Base-by-base conservation (phyloP, 2,329 filamentous ascomycete genomes). In the Cordyceps farinosa region DNA sequence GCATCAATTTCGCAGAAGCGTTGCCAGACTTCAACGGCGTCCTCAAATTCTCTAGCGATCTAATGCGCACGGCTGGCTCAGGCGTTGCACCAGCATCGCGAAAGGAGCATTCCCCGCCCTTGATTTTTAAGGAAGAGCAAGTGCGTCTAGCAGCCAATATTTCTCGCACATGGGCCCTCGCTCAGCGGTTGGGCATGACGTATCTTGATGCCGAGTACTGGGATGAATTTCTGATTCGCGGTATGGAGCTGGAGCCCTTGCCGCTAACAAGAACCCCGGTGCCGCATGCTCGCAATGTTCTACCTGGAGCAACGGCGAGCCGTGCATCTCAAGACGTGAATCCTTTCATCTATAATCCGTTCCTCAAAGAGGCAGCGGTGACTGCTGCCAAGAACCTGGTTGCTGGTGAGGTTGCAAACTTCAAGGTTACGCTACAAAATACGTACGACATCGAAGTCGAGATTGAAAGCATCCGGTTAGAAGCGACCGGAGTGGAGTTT, bases 331-430 rank as follows among this genome's bases (percentile, higher is more conserved):
- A 86, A 67, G 84, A 86, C 64, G 82, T 86, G 5, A 92, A 95
- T 65, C 95, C 95, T 0, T 97, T 99, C 69, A 90, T 99, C 63
- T 96, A 98, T 73, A 97, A 97, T 70, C 92, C 95, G 0, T 98
- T 97, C 70, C 77, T 92, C 27, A 92, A 92, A 74, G 82, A 83
- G 60, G 76, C 82, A 0, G 83, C 86, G 48, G 82, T 88, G 58
- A 82, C 83, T 30, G 79, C 82, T 1, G 79, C 84, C 13, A 87
- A 92, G 64, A 84, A 92, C 1, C 80, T 97, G 36, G 90, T 98
- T 27, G 87, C 91, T 5, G 88, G 87, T 17, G 93, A 98, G 74
- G 77, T 85, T 64, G 88, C 90, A 2, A 87, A 84, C 4, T 97
- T 97, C 75, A 84, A 85, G 68, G 83, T 98, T 36, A 92, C 90